These are phyloP conservation scores for Hemileia vastatrix DNA, from an alignment of 1,284 basidiomycete species.

Conservation along the genomic window DNA sequence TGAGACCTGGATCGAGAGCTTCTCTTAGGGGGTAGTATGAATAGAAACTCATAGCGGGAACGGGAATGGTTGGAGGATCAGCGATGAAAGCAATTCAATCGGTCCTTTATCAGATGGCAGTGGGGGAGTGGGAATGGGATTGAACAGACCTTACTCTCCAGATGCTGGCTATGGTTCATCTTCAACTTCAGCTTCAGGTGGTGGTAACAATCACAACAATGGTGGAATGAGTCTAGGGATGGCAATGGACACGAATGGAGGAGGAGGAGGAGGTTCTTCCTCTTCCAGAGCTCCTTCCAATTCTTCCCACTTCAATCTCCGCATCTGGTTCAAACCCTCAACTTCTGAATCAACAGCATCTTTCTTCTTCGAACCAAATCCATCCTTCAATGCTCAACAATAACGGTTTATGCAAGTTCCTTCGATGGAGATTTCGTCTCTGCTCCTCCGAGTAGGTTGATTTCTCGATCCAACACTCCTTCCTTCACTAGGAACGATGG, in stretches of 20 bases:
- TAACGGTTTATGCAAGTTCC: conserved; percentile 30
- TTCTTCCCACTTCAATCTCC: not conserved
- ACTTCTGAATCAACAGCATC: not conserved
- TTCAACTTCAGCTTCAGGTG: not conserved
- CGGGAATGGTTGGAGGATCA: not conserved
- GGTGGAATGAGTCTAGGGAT: not conserved
- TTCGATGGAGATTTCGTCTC: conserved; percentile 30
- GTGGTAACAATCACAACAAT: not conserved
- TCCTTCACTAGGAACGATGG: conserved; percentile 25
- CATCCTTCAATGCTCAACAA: not conserved
- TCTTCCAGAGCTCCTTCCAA: not conserved
- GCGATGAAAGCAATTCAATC: not conserved
- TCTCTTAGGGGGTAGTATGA: too few relatives aligned
- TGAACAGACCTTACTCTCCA: not conserved
- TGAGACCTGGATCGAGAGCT: too few relatives aligned
- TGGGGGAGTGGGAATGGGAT: not conserved
- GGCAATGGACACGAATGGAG: not conserved
- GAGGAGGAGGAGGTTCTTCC: not conserved
- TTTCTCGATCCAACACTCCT: conserved; percentile 28
- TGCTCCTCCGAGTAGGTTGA: conserved; percentile 22
- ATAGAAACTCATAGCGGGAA: not conserved
- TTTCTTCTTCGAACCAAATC: not conserved
- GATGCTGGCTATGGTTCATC: not conserved
- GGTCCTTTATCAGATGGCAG: not conserved
- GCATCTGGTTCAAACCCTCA: not conserved